Evolutionary conservation across 805 yeast species (phyloP).

Genomic region (Wickerhamiella occidentalis): DNA sequence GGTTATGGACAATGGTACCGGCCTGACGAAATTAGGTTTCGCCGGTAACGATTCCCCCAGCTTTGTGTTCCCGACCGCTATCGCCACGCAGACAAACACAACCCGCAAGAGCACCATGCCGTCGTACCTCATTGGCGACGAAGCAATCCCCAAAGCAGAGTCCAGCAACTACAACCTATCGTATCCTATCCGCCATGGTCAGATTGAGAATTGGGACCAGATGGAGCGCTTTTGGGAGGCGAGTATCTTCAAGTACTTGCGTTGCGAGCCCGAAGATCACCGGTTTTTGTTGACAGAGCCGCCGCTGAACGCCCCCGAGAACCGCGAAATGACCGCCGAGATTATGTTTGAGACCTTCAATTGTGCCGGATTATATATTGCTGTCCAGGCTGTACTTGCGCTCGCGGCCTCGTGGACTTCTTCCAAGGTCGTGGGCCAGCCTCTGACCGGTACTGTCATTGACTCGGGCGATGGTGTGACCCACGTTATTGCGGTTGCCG

Average conservation of each 20-base stretch:
- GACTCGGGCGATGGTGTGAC: slow-evolving; percentile 74
- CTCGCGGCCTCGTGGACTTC: slow-evolving; percentile 99
- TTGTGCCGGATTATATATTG: slow-evolving; percentile 96
- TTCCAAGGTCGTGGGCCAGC: slow-evolving; percentile 85
- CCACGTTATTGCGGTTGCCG: slow-evolving; percentile 98
- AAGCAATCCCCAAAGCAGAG: slow-evolving; percentile 81
- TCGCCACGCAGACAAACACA: slow-evolving; percentile 45
- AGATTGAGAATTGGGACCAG: slow-evolving; percentile 98
- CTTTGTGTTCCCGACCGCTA: slow-evolving; percentile 93
- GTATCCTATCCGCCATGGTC: slow-evolving; percentile 95
- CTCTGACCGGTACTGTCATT: slow-evolving; percentile 94
- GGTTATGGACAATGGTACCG: slow-evolving; percentile 70
- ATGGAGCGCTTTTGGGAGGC: slow-evolving; percentile 99
- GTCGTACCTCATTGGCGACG: slow-evolving; percentile 92
- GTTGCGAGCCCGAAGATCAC: slow-evolving; percentile 99
- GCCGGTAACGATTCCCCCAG: slow-evolving; percentile 99
- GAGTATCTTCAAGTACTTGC: slow-evolving; percentile 86
- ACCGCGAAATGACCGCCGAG: slow-evolving; percentile 96
- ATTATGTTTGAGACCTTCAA: slow-evolving; percentile 97
- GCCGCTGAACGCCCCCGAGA: slow-evolving; percentile 98
- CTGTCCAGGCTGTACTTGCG: slow-evolving; percentile 97
- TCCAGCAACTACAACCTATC: slow-evolving; percentile 79
- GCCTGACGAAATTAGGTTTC: slow-evolving; percentile 91
- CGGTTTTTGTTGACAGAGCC: slow-evolving; percentile 94
- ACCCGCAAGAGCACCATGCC: slow-evolving; percentile 32